Conservation (phyloP, 108 stramenopile species). For the Skeletonema costatum region DNA sequence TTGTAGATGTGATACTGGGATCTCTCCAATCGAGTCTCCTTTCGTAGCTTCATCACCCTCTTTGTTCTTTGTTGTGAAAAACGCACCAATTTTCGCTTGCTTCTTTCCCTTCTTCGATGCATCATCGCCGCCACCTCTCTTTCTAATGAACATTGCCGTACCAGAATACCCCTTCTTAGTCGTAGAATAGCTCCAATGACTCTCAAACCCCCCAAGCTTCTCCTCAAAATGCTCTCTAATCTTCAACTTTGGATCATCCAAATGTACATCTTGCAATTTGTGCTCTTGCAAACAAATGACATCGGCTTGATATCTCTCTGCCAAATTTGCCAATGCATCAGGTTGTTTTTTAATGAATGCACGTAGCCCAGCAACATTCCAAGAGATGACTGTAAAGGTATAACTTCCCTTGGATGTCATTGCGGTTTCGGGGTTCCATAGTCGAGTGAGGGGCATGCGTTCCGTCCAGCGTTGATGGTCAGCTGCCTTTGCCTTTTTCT, state of each 20-base stretch:
- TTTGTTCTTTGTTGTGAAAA: slow-evolving; percentile 53
- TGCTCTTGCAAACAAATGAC: slow-evolving; percentile 92
- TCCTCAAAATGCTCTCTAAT: slow-evolving; percentile 62
- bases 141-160: slow-evolving; percentile 90
- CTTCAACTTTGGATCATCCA: slow-evolving; percentile 79
- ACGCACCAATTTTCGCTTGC: slow-evolving; percentile 73
- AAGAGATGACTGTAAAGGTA: slow-evolving; percentile 82
- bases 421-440: slow-evolving; percentile 53
- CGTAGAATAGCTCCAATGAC: slow-evolving; percentile 85
- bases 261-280: slow-evolving; percentile 86
- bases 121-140: slow-evolving; percentile 7
- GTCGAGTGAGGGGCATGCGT: slow-evolving; percentile 65
- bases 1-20: slow-evolving; percentile 40
- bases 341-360: slow-evolving; percentile 79
- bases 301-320: slow-evolving; percentile 65
- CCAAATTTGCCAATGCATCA: slow-evolving; percentile 62
- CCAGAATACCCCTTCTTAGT: slow-evolving; percentile 98
- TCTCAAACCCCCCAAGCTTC: slow-evolving; percentile 78
- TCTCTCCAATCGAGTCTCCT: slow-evolving; percentile 15
- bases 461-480: slow-evolving; percentile 77
- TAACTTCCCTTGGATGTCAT: slow-evolving; percentile 52
- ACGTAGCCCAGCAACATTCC: slow-evolving; percentile 94
- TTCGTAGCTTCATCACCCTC: slow-evolving; percentile 13
- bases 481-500: slow-evolving; percentile 47
- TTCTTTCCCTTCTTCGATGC: slow-evolving; percentile 54